Percentiles rank a stretch among this genome's conserved stretches.
phyloP scores from a whole-genome alignment of 2,329 filamentous ascomycete species.

The Furcasterigmium sp. region DNA sequence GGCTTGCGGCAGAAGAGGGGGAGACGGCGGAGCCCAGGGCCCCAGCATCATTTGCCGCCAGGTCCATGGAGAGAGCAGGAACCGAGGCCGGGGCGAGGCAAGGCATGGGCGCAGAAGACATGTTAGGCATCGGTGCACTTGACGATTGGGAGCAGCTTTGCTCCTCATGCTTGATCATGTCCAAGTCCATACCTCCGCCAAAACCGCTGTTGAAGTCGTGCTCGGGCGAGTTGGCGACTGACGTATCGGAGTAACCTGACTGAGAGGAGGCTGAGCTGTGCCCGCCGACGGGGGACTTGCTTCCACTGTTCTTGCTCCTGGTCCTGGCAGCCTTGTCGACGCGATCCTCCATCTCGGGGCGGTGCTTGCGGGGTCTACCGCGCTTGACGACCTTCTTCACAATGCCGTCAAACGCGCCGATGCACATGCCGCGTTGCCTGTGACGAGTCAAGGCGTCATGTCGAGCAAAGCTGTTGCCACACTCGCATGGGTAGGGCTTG shows the following conservation, averaged over 20 bases:
- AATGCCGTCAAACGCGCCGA: constrained; percentile 83
- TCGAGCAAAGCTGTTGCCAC: constrained; percentile 88
- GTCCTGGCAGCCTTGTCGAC: constrained; percentile 53
- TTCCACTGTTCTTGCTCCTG: constrained; percentile 42
- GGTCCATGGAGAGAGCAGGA: constrained; percentile 18
- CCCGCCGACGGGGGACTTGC: constrained; percentile 37
- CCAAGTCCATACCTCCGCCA: constrained; percentile 28
- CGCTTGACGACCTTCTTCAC: constrained; percentile 56
- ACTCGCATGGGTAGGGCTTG: constrained; percentile 92
- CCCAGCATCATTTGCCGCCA: constrained; percentile 7
- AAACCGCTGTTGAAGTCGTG: constrained; percentile 37
- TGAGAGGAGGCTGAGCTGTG: constrained; percentile 41
- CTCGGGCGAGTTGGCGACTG: constrained; percentile 46
- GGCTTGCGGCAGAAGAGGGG: constrained; percentile 29
- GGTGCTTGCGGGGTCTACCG: constrained; percentile 58
- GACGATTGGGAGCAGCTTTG: background rate
- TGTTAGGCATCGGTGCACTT: constrained; percentile 16
- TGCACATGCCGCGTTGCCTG: constrained; percentile 92
- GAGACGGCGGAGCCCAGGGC: constrained; percentile 21
- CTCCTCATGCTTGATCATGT: constrained; percentile 25
- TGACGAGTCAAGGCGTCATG: constrained; percentile 94
- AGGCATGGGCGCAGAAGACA: constrained; percentile 41
- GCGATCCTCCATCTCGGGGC: constrained; percentile 52
- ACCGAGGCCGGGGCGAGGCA: constrained; percentile 10
- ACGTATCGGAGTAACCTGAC: constrained; percentile 53